phyloP scores from a whole-genome alignment of 106 monocot genomes.

The Platanthera zijinensis region DNA sequence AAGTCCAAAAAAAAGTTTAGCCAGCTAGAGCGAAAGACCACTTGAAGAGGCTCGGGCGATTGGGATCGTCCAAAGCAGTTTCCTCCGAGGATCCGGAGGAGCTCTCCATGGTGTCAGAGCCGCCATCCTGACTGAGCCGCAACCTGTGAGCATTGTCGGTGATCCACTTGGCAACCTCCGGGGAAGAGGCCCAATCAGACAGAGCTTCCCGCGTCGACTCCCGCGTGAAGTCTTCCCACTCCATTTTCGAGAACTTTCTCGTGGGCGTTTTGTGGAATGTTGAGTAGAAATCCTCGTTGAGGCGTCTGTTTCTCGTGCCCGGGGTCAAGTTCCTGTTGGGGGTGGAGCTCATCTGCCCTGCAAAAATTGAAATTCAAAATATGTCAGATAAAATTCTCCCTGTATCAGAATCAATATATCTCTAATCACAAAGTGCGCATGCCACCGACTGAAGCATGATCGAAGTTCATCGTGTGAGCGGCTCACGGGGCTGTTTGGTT shows the following conservation, averaged over 20 bases:
- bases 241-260: conserved; percentile 57
- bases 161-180: conserved; percentile 68
- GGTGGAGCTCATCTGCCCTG: conserved; percentile 19
- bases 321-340: not conserved
- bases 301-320: not conserved
- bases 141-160: conserved; percentile 73
- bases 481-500: too few species aligned
- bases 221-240: conserved; percentile 81
- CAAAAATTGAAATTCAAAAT: conserved; percentile 9
- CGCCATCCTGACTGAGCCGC: conserved; percentile 31
- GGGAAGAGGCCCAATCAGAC: conserved; percentile 57
- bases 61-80: conserved; percentile 37
- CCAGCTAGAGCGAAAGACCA: conserved; percentile 13
- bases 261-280: conserved; percentile 60
- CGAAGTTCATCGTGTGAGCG: too few species aligned
- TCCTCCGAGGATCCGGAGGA: conserved; percentile 69
- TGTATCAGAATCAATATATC: too few species aligned
- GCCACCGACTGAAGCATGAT: too few species aligned
- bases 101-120: conserved; percentile 47
- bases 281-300: conserved; percentile 57
- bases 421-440: too few species aligned
- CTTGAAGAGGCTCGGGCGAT: conserved; percentile 25
- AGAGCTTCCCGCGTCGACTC: conserved; percentile 65
- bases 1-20: too few species aligned
- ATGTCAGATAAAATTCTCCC: not conserved